Base-by-base conservation (phyloP, 2,329 filamentous ascomycete species). In the Ophiostoma ulmi region DNA sequence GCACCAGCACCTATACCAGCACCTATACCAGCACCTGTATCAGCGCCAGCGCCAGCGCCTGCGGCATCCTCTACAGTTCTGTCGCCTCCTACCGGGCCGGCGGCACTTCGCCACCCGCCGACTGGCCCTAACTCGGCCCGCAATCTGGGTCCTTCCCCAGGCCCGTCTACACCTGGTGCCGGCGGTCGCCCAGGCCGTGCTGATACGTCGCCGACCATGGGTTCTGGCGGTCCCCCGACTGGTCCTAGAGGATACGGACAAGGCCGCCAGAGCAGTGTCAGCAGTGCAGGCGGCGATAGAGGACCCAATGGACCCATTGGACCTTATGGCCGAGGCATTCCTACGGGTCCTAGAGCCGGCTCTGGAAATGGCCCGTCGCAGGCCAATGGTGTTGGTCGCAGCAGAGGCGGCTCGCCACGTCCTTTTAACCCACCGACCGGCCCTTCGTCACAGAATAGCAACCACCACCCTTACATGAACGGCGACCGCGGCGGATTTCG, bases 361-460 rank as follows among this genome's bases (percentile, higher is more conserved):
- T 66, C 66, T 17, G 70, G 72, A 5, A 67, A 70, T 3, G 70
- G 39, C 66, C 70, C 8, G 39, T 63, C 31, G 5, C 36, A 14
- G 20, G 63, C 20, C 63, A 65, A 65, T 14, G 63, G 63, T 14
- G 36, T 13, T n/a, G 63, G 63, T 36, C 63, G 63, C 8, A 64
- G 26, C 58, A 39, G 63, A 7, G 58, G 70, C 13, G 65, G 65
- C 17, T 71, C 69, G 13, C 81, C 75, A 73, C 85, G 80, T 72
- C 81, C 84, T 0, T 87, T 88, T 76, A 87, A 87, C 73, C 85
- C 85, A 2, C 86, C 85, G 3, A 87, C 86, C 1, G 86, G 86
- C 3, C 86, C 85, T 0, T 79, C 82, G 0, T 78, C 80, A 0
- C 79, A 78, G 72, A 79, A 80, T 72, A 75, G 65, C n/a, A 36